phyloP scores from a whole-genome alignment of 768 basidiomycete genomes.

The Naganishia vaughanmartiniae region DNA sequence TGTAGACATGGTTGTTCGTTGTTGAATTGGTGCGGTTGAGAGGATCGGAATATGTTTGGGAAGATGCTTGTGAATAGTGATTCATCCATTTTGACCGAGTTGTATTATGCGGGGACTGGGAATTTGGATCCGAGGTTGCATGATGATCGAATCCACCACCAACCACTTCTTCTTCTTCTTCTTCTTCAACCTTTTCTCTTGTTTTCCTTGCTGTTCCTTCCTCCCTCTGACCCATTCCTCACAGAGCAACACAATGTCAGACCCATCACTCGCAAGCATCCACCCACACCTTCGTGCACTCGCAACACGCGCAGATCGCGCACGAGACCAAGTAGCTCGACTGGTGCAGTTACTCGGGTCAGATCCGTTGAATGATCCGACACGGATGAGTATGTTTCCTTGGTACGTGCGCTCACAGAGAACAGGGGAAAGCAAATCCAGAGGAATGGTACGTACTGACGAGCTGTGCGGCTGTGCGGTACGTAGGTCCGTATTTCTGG shows the following conservation, averaged over 20 bases:
- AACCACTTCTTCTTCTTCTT: too few relatives aligned
- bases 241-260: not conserved
- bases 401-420: not conserved
- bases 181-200: too few relatives aligned
- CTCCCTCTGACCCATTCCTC: too few relatives aligned
- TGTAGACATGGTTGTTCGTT: conserved; percentile 1
- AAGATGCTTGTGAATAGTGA: not conserved
- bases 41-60: not conserved
- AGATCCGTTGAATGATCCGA: conserved; percentile 8
- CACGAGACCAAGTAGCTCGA: conserved; percentile 9
- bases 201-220: too few relatives aligned
- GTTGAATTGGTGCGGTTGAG: not conserved
- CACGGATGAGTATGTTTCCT: conserved; percentile 15
- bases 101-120: too few relatives aligned
- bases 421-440: too few relatives aligned
- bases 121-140: too few relatives aligned
- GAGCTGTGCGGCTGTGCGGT: too few relatives aligned
- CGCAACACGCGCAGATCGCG: not conserved
- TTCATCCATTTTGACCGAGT: too few relatives aligned
- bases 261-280: not conserved
- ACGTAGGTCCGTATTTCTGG: not conserved
- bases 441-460: too few relatives aligned
- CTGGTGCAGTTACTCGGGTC: conserved; percentile 3
- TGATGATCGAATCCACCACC: too few relatives aligned
- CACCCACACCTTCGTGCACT: conserved; percentile 18